Base-by-base conservation (phyloP, 768 basidiomycete species). In the Hygrophoropsis aurantiaca region DNA sequence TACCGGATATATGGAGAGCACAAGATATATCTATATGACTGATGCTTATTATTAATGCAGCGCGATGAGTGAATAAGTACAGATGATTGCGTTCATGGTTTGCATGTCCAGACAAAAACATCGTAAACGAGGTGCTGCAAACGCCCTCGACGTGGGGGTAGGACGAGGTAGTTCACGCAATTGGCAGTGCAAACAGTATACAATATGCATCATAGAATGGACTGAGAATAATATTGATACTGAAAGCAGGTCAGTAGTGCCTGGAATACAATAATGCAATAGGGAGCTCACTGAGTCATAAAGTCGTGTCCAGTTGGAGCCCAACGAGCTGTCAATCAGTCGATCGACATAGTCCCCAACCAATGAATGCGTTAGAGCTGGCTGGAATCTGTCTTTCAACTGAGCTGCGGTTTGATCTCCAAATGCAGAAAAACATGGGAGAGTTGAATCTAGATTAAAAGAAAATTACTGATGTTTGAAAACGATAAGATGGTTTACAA, bases 181-280 rank as follows among this genome's bases (percentile, higher is more conserved):
- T 40, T 40, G 41, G 25, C 20, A 18, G 41, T 44, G 21, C 19
- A 38, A 32, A 19, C 8, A 44, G 16, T n/a, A n/a, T n/a, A n/a
- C n/a, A n/a, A n/a, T 40, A 45, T 44, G 43, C 39, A n/a, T 80
- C 71, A 81, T 51, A 92, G 60, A 73, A 93, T 92, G 43, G 88
- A 92, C 64, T 94, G 91, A 20, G 90, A 92, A 65, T 93, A 93
- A 62, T 94, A 94, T 75, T 94, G 92, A 69, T 86, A 94, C 91
- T 94, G 57, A 26, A 42, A 19, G 26, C 16, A 42, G 18, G 24
- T 27, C 47, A 20, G 11, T 26, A 23, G 32, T 47, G 53, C 39
- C 32, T n/a, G n/a, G n/a, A n/a, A n/a, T 11, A 47, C 23, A 11
- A 20, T 11, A 18, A 42, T 24, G 35, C 24, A 13, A 21, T 36